Evolutionary conservation across 345 rosid genomes (phyloP).

Genomic region (Cardamine occulta): DNA sequence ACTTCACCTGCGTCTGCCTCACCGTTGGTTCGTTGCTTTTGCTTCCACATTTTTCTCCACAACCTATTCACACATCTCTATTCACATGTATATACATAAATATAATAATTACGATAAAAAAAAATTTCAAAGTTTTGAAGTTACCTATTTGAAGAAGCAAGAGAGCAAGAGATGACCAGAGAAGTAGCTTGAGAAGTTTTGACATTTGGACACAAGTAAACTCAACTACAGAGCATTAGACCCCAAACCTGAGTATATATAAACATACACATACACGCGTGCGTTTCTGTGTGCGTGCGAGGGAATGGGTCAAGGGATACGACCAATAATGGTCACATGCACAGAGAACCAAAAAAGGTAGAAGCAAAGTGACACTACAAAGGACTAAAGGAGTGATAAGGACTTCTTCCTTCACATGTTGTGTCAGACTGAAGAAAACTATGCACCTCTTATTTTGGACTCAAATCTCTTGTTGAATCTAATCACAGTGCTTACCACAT

Average conservation of each 20-base stretch:
- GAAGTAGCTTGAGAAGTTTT: slow-evolving; percentile 28
- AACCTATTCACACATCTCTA: slow-evolving; percentile 22
- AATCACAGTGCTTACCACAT: slow-evolving; percentile 6
- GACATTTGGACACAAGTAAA: slow-evolving; percentile 29
- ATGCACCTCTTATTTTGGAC: slow-evolving; percentile 19
- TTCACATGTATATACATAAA: not conserved
- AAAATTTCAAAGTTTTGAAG: not conserved
- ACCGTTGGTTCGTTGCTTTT: slow-evolving; percentile 38
- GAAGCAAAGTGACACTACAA: slow-evolving; percentile 23
- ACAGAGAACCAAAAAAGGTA: slow-evolving; percentile 31
- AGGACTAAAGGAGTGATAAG: slow-evolving; percentile 28
- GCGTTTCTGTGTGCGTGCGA: slow-evolving; percentile 7
- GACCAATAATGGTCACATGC: slow-evolving; percentile 45
- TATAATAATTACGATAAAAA: not conserved
- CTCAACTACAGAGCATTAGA: slow-evolving; percentile 10
- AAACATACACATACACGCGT: slow-evolving; percentile 8
- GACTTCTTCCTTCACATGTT: slow-evolving; percentile 39
- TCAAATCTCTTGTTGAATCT: slow-evolving; percentile 7
- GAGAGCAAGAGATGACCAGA: slow-evolving; percentile 35
- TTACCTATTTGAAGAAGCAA: slow-evolving; percentile 36
- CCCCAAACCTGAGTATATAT: slow-evolving; percentile 20
- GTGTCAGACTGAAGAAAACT: slow-evolving; percentile 42
- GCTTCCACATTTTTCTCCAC: slow-evolving; percentile 38
- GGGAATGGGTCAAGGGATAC: slow-evolving; percentile 36
- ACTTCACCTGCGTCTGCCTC: slow-evolving; percentile 37